Evolutionary conservation across 75 land plant species (phyloP).

Genomic region (Gnetum montanum): DNA sequence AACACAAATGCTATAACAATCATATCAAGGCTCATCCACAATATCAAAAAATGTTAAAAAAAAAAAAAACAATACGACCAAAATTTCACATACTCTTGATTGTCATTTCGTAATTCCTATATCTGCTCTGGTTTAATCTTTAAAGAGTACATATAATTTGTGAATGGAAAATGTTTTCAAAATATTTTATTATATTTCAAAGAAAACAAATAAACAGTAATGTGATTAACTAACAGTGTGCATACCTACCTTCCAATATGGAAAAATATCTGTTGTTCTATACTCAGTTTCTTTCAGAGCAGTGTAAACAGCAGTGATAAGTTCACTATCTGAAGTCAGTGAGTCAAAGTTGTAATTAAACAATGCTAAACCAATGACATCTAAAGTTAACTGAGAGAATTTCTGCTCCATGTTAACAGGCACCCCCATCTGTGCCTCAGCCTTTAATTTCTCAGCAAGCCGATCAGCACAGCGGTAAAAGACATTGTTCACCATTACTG

Average conservation of each 20-base stretch:
- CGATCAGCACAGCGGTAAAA: conserved; percentile 81
- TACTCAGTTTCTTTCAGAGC: conserved; percentile 93
- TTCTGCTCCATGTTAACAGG: conserved; percentile 89
- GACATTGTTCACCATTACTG: conserved; percentile 86
- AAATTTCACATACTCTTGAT: too few relatives aligned
- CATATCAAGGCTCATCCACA: too few relatives aligned
- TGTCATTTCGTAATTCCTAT: too few relatives aligned
- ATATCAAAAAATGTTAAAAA: too few relatives aligned
- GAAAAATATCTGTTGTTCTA: conserved; percentile 89
- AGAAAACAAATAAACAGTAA: too few relatives aligned
- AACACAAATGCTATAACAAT: too few relatives aligned
- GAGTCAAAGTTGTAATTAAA: conserved; percentile 96
- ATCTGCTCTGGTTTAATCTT: too few relatives aligned
- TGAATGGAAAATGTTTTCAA: too few relatives aligned
- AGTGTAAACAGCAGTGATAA: conserved; percentile 97
- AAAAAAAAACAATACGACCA: too few relatives aligned
- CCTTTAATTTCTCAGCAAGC: conserved; percentile 62
- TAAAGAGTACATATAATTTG: too few relatives aligned
- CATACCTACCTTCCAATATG: conserved; percentile 85
- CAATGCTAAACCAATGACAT: conserved; percentile 89
- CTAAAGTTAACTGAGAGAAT: conserved; percentile 89
- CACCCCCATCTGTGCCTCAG: conserved; percentile 25
- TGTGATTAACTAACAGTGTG: too few relatives aligned
- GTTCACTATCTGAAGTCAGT: conserved; percentile 76
- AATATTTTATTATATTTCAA: background rate